Percentiles rank a stretch among this genome's conserved stretches.
These are phyloP conservation scores for Austroboletus festivus DNA, from an alignment of 768 basidiomycete species.

Conservation along the genomic window DNA sequence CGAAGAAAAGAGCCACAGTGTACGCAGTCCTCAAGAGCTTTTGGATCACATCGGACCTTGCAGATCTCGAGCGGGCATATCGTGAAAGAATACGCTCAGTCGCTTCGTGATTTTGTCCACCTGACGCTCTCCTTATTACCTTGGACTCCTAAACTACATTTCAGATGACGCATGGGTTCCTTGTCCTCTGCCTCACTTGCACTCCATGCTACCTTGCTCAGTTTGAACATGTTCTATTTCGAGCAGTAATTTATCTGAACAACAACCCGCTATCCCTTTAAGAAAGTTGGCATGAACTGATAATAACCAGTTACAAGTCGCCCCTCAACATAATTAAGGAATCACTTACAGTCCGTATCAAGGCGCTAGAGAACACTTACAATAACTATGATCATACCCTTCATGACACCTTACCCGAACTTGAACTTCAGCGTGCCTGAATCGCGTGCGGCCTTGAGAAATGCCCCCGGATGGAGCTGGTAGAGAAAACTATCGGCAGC, in stretches of 20 bases:
- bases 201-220: not conserved
- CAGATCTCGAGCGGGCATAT: constrained; percentile 61
- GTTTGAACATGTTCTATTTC: not conserved
- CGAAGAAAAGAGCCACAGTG: constrained; percentile 59
- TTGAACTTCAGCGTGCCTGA: constrained; percentile 71
- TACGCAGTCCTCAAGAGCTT: constrained; percentile 52
- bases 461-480: constrained; percentile 89
- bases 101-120: constrained; percentile 9
- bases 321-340: not conserved
- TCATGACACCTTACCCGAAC: constrained; percentile 78
- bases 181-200: constrained; percentile 2
- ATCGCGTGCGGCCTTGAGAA: constrained; percentile 72
- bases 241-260: constrained; percentile 6
- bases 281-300: constrained; percentile 86
- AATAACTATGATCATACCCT: constrained; percentile 86
- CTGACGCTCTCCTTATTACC: not conserved
- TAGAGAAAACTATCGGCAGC: constrained; percentile 79
- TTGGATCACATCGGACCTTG: constrained; percentile 67
- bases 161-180: not conserved
- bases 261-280: constrained; percentile 39
- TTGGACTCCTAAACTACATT: too few relatives aligned
- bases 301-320: constrained; percentile 10
- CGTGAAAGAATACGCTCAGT: constrained; percentile 44
- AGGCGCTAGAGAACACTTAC: too few relatives aligned
- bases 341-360: too few relatives aligned